Evolutionary conservation across 2,329 filamentous ascomycete species (phyloP).

Genomic region (Pleochaeta shiraiana): DNA sequence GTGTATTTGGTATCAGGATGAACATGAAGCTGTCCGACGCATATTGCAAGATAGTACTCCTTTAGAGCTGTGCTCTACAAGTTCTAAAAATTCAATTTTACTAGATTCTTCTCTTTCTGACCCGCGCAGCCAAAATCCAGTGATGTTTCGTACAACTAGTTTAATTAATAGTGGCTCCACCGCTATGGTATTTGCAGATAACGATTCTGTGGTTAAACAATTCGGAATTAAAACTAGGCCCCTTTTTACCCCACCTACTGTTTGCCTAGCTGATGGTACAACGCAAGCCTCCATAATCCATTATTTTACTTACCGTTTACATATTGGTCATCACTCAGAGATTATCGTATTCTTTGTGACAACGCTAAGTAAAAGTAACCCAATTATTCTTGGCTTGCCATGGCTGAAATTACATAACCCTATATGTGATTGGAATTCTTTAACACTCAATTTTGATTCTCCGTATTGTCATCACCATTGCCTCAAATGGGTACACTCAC

Average conservation of each 20-base stretch:
- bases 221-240: background rate
- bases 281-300: background rate
- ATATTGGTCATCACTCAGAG: background rate
- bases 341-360: background rate
- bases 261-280: background rate
- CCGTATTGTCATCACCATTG: background rate
- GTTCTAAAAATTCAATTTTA: background rate
- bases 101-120: background rate
- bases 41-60: background rate
- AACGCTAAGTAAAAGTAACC: background rate
- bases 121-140: background rate
- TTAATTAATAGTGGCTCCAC: conserved; percentile 1
- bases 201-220: background rate
- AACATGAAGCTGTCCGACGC: background rate
- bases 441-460: background rate
- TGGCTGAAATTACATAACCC: background rate
- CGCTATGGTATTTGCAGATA: background rate
- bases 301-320: background rate
- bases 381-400: background rate
- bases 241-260: background rate
- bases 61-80: background rate
- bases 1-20: background rate
- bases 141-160: background rate
- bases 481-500: background rate
- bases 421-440: background rate